phyloP scores from a whole-genome alignment of 192 early-diverging fungal genomes.

The Martensiomyces pterosporus region DNA sequence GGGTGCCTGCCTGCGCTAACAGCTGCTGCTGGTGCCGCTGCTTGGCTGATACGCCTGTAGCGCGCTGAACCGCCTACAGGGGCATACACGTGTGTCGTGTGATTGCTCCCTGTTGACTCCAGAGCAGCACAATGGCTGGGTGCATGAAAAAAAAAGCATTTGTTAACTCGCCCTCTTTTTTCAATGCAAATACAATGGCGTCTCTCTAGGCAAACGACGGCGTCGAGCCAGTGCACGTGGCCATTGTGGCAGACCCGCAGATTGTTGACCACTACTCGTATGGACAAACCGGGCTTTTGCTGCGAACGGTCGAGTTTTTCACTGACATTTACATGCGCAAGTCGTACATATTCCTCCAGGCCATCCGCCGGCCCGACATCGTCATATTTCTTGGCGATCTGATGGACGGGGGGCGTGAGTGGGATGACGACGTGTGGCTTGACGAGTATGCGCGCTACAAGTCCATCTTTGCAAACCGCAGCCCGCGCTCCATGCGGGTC shows the following conservation, averaged over 20 bases:
- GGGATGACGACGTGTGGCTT: constrained; percentile 53
- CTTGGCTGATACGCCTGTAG: too few relatives aligned
- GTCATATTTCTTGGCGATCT: constrained; percentile 83
- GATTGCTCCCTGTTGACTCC: too few relatives aligned
- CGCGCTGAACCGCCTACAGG: too few relatives aligned
- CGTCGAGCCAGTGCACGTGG: constrained; percentile 37
- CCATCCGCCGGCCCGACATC: constrained; percentile 54
- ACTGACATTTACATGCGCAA: constrained; percentile 83
- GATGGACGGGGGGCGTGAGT: constrained; percentile 72
- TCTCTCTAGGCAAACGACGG: neutral
- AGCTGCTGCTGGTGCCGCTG: too few relatives aligned
- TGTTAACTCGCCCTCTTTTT: neutral
- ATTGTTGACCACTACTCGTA: constrained; percentile 91
- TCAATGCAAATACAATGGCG: neutral
- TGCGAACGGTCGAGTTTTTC: constrained; percentile 68
- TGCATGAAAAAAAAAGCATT: neutral
- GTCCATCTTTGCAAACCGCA: constrained; percentile 49
- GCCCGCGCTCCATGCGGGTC: constrained; percentile 19
- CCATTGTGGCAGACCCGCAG: constrained; percentile 88
- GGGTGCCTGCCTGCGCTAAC: too few relatives aligned
- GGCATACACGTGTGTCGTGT: too few relatives aligned
- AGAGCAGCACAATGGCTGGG: too few relatives aligned
- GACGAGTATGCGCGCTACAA: constrained; percentile 55
- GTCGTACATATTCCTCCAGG: constrained; percentile 64
- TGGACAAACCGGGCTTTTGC: constrained; percentile 57